Evolutionary conservation across 2,329 filamentous ascomycete genomes (phyloP), one percentile per base, ranked within the genome.

Genomic region (Fusarium graminum): DNA sequence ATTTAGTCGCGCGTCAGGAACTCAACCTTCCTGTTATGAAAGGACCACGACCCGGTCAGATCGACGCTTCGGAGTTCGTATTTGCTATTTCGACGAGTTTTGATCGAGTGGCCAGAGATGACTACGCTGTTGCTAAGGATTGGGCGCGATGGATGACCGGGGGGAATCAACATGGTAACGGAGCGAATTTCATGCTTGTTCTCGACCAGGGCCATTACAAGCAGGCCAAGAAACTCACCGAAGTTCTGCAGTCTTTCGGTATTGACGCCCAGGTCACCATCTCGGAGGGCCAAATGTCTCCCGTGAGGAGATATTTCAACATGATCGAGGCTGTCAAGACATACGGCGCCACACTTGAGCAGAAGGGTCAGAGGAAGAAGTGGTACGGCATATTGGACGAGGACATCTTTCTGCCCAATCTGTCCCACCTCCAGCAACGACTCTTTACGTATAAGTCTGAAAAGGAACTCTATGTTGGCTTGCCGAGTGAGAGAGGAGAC

Each of bases 121-220:
- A 82, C 50, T 76, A 76, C 54, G 76, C 79, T 11, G 69, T 82
- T 40, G 66, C 82, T 7, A 74, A 73, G 40, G 77, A 80, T 57
- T 83, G 81, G 82, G 73, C 78, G 36, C 75, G 81, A 4, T 83
- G 80, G 81, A 75, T 83, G 54, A 82, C 82, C 1, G 74, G 80
- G 42, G 79, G 79, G 5, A 73, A 74, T 10, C 74, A 76, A 4
- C 66, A 69, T 13, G 78, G 78, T 4, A 83, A 83, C 59, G 82
- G 82, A 12, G 81, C 81, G 4, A 77, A 74, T 7, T 65, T 83
- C 13, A 66, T 83, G 16, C 71, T 84, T 32, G 72, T 77, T 16
- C 74, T 84, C 36, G 78, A 83, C 44, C 75, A 75, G 32, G 79
- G 79, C 2, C 72, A 71, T 7, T 63, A 69, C 13, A 59, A 69